Evolutionary conservation across 2,329 filamentous ascomycete genomes (phyloP).

Genomic region (Colletotrichum nymphaeae): DNA sequence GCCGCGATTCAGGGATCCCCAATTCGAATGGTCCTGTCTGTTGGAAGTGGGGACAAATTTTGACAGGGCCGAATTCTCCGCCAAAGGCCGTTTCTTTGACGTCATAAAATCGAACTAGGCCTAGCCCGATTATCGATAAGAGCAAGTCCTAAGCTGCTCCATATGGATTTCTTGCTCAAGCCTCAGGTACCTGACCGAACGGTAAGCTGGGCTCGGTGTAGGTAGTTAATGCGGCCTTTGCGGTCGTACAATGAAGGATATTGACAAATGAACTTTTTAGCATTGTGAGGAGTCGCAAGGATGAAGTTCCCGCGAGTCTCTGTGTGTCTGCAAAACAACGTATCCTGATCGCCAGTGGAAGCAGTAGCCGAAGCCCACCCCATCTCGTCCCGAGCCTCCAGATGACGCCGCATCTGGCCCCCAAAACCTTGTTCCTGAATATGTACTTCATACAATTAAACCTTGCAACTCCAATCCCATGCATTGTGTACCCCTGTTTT

Average conservation of each 20-base stretch:
- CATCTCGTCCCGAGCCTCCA: conserved; percentile 4
- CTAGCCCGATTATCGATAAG: background rate
- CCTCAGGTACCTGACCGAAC: no score
- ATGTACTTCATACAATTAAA: conserved; percentile 18
- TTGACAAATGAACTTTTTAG: conserved; percentile 2
- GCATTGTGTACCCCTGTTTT: conserved; percentile 14
- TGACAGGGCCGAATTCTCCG: conserved; percentile 5
- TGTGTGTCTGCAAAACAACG: background rate
- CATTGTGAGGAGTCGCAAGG: background rate
- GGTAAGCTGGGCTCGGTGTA: no score
- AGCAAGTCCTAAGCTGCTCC: no score
- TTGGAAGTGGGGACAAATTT: background rate
- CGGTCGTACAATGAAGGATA: background rate
- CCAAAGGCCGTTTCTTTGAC: conserved; percentile 3
- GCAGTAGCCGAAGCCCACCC: background rate
- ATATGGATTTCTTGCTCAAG: no score
- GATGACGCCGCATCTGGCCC: conserved; percentile 28
- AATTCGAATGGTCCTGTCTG: background rate
- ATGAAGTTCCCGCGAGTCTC: background rate
- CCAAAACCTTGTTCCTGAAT: conserved; percentile 2
- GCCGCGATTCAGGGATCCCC: background rate
- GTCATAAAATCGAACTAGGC: conserved; percentile 6
- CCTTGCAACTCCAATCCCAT: conserved; percentile 29
- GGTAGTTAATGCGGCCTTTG: background rate
- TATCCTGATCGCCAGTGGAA: background rate